Evolutionary conservation across 805 yeast species (phyloP).

Genomic region (Debaryomyces hansenii): DNA sequence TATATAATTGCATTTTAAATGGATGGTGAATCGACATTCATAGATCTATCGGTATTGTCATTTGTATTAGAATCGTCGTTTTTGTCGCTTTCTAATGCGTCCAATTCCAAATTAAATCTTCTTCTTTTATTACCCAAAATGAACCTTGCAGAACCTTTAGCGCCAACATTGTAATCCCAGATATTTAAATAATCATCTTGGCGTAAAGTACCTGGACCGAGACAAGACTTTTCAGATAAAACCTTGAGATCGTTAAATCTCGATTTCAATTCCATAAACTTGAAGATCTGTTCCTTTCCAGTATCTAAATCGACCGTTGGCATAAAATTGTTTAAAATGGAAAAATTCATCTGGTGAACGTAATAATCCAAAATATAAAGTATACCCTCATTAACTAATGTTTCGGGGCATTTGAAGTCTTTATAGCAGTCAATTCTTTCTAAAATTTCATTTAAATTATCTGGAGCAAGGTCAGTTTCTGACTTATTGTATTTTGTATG

Average conservation of each 20-base stretch:
- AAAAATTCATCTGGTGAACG: slow-evolving; percentile 53
- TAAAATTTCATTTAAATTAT: slow-evolving; percentile 21
- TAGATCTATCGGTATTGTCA: too few relatives aligned
- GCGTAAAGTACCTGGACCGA: slow-evolving; percentile 25
- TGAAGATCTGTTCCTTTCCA: slow-evolving; percentile 49
- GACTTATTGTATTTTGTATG: slow-evolving; percentile 18
- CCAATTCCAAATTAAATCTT: slow-evolving; percentile 43
- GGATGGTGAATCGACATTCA: not conserved
- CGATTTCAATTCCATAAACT: slow-evolving; percentile 45
- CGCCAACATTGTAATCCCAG: slow-evolving; percentile 43
- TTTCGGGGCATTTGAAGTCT: slow-evolving; percentile 43
- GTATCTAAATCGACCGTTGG: slow-evolving; percentile 33
- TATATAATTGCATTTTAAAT: not conserved
- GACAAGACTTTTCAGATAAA: slow-evolving; percentile 29
- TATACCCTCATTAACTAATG: slow-evolving; percentile 50
- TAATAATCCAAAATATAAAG: slow-evolving; percentile 61
- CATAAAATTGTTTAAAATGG: slow-evolving; percentile 47
- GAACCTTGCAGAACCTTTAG: slow-evolving; percentile 48
- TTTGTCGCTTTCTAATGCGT: slow-evolving; percentile 6
- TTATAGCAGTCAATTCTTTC: slow-evolving; percentile 33
- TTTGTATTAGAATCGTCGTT: not conserved
- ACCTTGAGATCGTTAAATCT: slow-evolving; percentile 40
- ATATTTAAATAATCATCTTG: slow-evolving; percentile 48
- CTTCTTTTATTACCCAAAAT: slow-evolving; percentile 51
- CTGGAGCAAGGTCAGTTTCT: slow-evolving; percentile 8